These are phyloP conservation scores for Rhododendron molle DNA, from an alignment of 148 eudicot genomes.

Conservation along the genomic window DNA sequence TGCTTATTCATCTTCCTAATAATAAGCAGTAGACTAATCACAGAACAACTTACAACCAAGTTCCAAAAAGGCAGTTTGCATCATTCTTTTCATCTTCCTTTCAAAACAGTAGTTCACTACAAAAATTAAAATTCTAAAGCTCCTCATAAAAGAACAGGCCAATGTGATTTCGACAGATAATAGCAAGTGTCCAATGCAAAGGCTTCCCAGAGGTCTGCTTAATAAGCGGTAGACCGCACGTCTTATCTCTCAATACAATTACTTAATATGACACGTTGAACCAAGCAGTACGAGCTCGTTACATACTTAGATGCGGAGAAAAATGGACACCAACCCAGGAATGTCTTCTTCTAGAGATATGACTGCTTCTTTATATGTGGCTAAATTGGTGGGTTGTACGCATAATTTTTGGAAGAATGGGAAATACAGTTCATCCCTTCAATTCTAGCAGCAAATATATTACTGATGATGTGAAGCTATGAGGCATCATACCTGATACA, in stretches of 20 bases:
- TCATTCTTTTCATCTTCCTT: not conserved
- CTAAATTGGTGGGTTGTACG: not conserved
- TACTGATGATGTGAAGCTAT: not conserved
- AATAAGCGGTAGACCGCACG: not conserved
- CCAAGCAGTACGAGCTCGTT: not conserved
- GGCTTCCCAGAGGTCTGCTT: not conserved
- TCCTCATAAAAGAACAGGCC: not conserved
- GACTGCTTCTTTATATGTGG: not conserved
- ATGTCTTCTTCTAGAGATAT: not conserved
- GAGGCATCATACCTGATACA: conserved; percentile 72
- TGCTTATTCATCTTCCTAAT: not conserved
- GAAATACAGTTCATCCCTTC: not conserved
- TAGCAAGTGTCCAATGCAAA: not conserved
- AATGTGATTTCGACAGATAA: not conserved
- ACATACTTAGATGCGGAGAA: not conserved
- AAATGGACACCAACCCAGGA: not conserved
- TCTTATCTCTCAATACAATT: not conserved
- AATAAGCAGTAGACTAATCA: too few relatives aligned
- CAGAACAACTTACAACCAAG: not conserved
- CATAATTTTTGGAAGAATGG: not conserved
- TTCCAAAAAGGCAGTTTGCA: not conserved
- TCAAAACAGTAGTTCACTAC: not conserved
- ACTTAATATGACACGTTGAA: not conserved
- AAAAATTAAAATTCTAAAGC: not conserved
- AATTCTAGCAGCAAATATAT: not conserved